Conservation (phyloP, 106 monocot species). For the Narthecium ossifragum region DNA sequence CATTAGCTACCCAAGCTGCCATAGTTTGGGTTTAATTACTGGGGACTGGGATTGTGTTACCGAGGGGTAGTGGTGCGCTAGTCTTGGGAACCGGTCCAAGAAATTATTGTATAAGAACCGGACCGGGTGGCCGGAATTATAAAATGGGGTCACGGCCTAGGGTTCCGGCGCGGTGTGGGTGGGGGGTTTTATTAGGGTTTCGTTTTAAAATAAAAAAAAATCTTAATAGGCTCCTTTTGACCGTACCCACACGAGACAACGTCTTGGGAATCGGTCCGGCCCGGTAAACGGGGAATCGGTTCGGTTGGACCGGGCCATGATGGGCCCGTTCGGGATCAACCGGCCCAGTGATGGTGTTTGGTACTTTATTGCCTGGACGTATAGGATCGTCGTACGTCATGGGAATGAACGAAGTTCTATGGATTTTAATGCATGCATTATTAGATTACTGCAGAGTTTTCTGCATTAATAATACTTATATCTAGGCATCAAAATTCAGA, state of each 20-base stretch:
- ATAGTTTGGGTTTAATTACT: not conserved
- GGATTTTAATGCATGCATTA: too few relatives aligned
- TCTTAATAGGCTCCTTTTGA: not conserved
- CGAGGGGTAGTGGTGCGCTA: slow-evolving; percentile 15
- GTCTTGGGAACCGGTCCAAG: slow-evolving; percentile 8
- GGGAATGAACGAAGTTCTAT: too few relatives aligned
- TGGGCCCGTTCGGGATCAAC: too few relatives aligned
- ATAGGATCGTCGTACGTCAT: too few relatives aligned
- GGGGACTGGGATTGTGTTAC: not conserved
- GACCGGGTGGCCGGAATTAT: not conserved
- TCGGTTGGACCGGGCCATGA: too few relatives aligned
- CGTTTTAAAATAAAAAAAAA: too few relatives aligned
- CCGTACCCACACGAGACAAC: not conserved
- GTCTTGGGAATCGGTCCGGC: not conserved
- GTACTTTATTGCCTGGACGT: too few relatives aligned
- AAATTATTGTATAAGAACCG: not conserved
- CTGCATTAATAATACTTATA: too few relatives aligned
- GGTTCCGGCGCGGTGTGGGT: not conserved
- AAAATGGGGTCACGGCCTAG: slow-evolving; percentile 2
- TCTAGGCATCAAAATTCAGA: too few relatives aligned
- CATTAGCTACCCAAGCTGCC: not conserved
- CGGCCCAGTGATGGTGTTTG: too few relatives aligned
- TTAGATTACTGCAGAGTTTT: too few relatives aligned
- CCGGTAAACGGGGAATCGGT: too few relatives aligned
- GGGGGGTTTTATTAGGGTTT: not conserved